These are phyloP conservation scores for Pythium pyrilobum DNA, from an alignment of 352 stramenopile species.

Conservation along the genomic window DNA sequence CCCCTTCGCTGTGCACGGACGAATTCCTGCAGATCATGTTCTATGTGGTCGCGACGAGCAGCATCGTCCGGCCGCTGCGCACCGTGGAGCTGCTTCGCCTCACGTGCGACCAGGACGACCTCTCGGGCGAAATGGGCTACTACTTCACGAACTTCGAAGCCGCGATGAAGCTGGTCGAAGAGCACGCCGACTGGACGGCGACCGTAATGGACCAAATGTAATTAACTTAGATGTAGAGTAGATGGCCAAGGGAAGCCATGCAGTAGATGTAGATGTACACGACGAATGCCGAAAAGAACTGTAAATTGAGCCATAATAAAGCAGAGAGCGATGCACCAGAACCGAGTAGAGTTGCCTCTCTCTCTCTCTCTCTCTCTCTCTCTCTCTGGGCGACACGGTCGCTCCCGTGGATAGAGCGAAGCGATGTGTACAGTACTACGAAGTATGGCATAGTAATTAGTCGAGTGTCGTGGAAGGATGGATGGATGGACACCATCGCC, in stretches of 20 bases:
- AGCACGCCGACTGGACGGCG: slow-evolving; percentile 16
- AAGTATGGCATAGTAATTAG: too few relatives aligned
- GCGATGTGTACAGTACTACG: too few relatives aligned
- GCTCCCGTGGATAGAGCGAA: too few relatives aligned
- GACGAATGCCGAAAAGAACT: too few relatives aligned
- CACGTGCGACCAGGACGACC: slow-evolving; percentile 53
- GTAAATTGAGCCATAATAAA: too few relatives aligned
- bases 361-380: too few relatives aligned
- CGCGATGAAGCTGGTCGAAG: slow-evolving; percentile 50
- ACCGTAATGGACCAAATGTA: neutral
- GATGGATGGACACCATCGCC: too few relatives aligned
- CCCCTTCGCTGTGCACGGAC: slow-evolving; percentile 45
- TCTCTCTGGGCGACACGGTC: too few relatives aligned
- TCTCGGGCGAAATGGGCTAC: slow-evolving; percentile 62
- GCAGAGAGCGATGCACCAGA: too few relatives aligned
- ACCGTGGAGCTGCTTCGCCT: slow-evolving; percentile 50
- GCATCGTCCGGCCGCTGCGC: slow-evolving; percentile 35
- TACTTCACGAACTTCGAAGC: slow-evolving; percentile 71
- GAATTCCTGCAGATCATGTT: slow-evolving; percentile 63
- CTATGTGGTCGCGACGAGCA: slow-evolving; percentile 52
- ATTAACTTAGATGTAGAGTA: neutral
- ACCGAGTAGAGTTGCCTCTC: too few relatives aligned
- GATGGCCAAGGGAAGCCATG: neutral
- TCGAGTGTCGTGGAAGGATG: too few relatives aligned
- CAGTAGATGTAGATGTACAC: too few relatives aligned